Evolutionary conservation across 2,329 filamentous ascomycete genomes (phyloP).

Genomic region (Fusarium robinianum): DNA sequence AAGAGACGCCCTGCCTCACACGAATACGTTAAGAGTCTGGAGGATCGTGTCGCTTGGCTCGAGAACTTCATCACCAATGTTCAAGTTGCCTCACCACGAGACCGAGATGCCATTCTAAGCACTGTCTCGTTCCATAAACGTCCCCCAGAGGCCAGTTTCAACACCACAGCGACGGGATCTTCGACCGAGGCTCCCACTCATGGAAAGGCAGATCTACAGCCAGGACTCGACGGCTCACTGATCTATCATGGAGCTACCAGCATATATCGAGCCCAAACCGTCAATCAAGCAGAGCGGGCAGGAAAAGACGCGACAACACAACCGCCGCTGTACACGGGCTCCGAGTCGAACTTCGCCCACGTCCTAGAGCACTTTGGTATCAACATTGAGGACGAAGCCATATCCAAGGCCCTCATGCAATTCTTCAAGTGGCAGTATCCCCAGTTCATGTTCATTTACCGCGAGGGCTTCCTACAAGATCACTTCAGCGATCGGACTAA

Average conservation of each 20-base stretch:
- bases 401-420: conserved; percentile 25
- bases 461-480: conserved; percentile 37
- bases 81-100: conserved; percentile 10
- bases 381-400: conserved; percentile 25
- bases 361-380: conserved; percentile 33
- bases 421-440: conserved; percentile 41
- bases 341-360: conserved; percentile 20
- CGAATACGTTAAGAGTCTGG: conserved; percentile 30
- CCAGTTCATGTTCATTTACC: conserved; percentile 41
- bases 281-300: conserved; percentile 2
- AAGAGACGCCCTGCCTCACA: conserved; percentile 20
- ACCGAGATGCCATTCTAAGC: conserved; percentile 8
- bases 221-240: conserved; percentile 20
- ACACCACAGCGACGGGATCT: not conserved
- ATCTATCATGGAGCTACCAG: conserved; percentile 32
- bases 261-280: conserved; percentile 30
- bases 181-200: not conserved
- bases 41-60: conserved; percentile 27
- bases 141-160: not conserved
- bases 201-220: conserved; percentile 5
- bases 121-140: conserved; percentile 6
- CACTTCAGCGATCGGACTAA: conserved; percentile 22
- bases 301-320: conserved; percentile 1
- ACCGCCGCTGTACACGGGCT: conserved; percentile 5
- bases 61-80: conserved; percentile 19